Base-by-base conservation (phyloP, 2,329 filamentous ascomycete species). In the Fusarium sarcochroum region DNA sequence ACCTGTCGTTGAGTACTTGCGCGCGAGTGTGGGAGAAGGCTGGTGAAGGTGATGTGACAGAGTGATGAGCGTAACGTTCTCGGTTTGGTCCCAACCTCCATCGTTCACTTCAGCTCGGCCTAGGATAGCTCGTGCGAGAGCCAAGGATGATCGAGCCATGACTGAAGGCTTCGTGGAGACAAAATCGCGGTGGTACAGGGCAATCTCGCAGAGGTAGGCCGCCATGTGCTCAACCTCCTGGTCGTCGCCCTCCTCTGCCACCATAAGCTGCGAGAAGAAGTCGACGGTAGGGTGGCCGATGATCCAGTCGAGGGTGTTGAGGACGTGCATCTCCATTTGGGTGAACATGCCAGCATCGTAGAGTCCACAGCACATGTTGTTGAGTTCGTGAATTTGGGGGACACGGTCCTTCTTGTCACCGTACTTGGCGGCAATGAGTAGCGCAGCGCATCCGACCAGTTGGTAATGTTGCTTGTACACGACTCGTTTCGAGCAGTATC, bases 291-390 rank as follows among this genome's bases (percentile, higher is more conserved):
- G 94, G 82, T 98, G 95, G 56, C 96, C 96, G 72, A 99, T 92
- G 71, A 91, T 90, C 96, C 96, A 99, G 79, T 97, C 93, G 62
- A 99, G 88, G 2, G 96, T 99, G 82, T 98, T 97, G 73, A 99
- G 87, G 37, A 99, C 95, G 80, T 99, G 96, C 94, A 97, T 98
- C 84, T 99, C 96, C 96, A 99, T 99, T 81, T 99, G 96, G 13
- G 94, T 95, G 83, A 99, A 99, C 96, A 99, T 99, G 83, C 97
- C 95, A 49, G 97, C 94, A 76, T 99, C 96, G 82, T 99, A 99
- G 38, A 98, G 87, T 37, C 93, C 94, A 82, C 96, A 98, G 87
- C 96, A 99, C 96, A 99, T 98, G 72, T 95, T 97, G 87, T 97
- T 97, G 70, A 99, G 86, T 80, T 99, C 96, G 78, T 93, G 90